phyloP scores from a whole-genome alignment of 768 basidiomycete genomes.

The Lentinus brumalis region DNA sequence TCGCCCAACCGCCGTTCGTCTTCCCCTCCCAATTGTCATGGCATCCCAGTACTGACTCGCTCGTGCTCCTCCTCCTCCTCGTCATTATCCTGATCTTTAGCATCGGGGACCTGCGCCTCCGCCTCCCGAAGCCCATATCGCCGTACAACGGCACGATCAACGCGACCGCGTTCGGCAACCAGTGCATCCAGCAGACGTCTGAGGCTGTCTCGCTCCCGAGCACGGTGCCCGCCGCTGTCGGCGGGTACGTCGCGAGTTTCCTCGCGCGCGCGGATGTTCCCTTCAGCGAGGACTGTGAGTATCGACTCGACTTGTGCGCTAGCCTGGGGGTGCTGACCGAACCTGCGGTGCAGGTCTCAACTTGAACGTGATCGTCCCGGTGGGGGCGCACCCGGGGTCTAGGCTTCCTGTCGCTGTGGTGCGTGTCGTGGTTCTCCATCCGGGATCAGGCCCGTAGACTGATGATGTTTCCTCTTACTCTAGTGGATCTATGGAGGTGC shows the following conservation, averaged over 20 bases:
- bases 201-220: neutral
- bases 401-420: slow-evolving; percentile 14
- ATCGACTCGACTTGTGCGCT: too few relatives aligned
- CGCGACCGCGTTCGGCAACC: slow-evolving; percentile 21
- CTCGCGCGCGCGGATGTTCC: neutral
- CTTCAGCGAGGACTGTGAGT: slow-evolving; percentile 22
- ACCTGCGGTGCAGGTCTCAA: slow-evolving; percentile 43
- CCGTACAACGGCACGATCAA: slow-evolving; percentile 13
- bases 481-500: slow-evolving; percentile 16
- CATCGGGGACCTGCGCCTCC: slow-evolving; percentile 23
- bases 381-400: slow-evolving; percentile 33
- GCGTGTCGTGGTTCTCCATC: neutral
- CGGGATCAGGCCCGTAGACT: neutral
- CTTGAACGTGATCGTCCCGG: slow-evolving; percentile 53
- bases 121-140: slow-evolving; percentile 14
- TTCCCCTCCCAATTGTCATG: neutral
- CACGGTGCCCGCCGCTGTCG: neutral
- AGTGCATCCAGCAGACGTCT: slow-evolving; percentile 21
- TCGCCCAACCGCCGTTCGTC: slow-evolving; percentile 32
- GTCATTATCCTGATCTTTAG: neutral
- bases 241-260: neutral
- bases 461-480: too few relatives aligned
- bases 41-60: too few relatives aligned
- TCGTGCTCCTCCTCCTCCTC: too few relatives aligned
- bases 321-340: neutral